Evolutionary conservation across 2,329 filamentous ascomycete genomes (phyloP), one percentile per base, ranked within the genome.

Genomic region (Fusarium penzigii): DNA sequence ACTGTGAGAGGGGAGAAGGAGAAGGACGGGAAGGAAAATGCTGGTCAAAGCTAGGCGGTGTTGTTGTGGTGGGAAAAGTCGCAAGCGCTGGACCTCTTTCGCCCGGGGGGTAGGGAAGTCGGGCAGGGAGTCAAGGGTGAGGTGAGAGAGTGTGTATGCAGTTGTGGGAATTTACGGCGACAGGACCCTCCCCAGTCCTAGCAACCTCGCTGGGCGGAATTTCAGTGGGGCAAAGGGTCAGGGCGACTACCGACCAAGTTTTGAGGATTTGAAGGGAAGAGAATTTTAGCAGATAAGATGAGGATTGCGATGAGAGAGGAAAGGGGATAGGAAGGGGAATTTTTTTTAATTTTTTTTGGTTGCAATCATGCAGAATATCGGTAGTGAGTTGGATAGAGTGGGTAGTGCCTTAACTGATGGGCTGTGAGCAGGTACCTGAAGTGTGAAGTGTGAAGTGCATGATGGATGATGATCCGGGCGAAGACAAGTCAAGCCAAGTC

Each of bases 41-140:
- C 59, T 53, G 58, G 52, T 64, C 52, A 47, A 58, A 56, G 60
- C 48, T 53, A 57, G 44, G 61, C 62, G 59, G 57, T 65, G 62
- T 64, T 65, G 62, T 65, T 64, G 56, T 61, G 59, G 62, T 61
- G 49, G 20, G 63, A 65, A 65, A 65, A 57, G 62, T 65, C 60
- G 62, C 62, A 65, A 64, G 62, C 60, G 60, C 62, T 53, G 52
- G 32, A 14, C 10, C 32, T 47, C 20, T 25, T 25, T 25, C 7
- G 20, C 20, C 20, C 7, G 20, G 20, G 20, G 53, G 39, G 57
- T 52, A 59, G 57, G 62, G 60, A 59, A 62, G 59, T 62, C 55
- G 58, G 61, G 20, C 20, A 25, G 7, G 20, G 20, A 25, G 20
- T 25, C 20, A 25, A 25, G 20, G 20, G 20, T 25, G 20, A 58